Evolutionary conservation across 1,284 basidiomycete species (phyloP).

Genomic region (Caloboletus firmus): DNA sequence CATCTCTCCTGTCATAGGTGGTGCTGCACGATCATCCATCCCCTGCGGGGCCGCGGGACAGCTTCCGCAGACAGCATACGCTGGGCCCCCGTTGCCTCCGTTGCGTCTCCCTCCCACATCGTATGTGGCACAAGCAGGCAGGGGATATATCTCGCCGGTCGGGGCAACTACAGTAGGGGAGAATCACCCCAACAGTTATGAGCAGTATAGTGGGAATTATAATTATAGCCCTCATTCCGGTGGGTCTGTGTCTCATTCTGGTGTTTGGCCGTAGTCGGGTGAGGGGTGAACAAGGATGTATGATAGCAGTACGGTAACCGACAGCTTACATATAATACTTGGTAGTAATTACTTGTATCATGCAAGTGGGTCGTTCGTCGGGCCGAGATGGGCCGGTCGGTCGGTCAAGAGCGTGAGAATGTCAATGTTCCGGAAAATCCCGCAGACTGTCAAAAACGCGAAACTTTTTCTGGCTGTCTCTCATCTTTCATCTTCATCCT

Average conservation of each 20-base stretch:
- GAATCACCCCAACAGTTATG: slow-evolving; percentile 24
- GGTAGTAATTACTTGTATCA: background rate
- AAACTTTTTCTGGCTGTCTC: slow-evolving; percentile 36
- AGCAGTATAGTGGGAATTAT: slow-evolving; percentile 29
- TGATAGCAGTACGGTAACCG: slow-evolving; percentile 21
- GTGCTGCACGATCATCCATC: slow-evolving; percentile 13
- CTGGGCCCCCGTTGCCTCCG: slow-evolving; percentile 31
- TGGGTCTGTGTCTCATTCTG: slow-evolving; percentile 27
- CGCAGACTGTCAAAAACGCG: slow-evolving; percentile 40
- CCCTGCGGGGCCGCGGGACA: slow-evolving; percentile 19
- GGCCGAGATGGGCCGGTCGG: background rate
- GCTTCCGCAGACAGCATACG: slow-evolving; percentile 21
- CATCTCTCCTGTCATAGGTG: slow-evolving; percentile 20
- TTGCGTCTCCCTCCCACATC: slow-evolving; percentile 27
- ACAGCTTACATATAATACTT: slow-evolving; percentile 12
- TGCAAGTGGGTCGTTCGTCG: background rate
- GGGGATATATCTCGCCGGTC: slow-evolving; percentile 28
- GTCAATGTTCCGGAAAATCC: slow-evolving; percentile 40
- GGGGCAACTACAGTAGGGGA: slow-evolving; percentile 19
- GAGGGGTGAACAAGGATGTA: slow-evolving; percentile 19
- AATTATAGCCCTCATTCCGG: slow-evolving; percentile 22
- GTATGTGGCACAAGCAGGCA: slow-evolving; percentile 21
- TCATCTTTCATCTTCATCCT: slow-evolving; percentile 43
- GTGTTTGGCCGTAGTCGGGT: slow-evolving; percentile 30
- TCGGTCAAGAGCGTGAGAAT: slow-evolving; percentile 42